phyloP scores from a whole-genome alignment of 2,329 filamentous ascomycete species.

The Claviceps quebecensis region DNA sequence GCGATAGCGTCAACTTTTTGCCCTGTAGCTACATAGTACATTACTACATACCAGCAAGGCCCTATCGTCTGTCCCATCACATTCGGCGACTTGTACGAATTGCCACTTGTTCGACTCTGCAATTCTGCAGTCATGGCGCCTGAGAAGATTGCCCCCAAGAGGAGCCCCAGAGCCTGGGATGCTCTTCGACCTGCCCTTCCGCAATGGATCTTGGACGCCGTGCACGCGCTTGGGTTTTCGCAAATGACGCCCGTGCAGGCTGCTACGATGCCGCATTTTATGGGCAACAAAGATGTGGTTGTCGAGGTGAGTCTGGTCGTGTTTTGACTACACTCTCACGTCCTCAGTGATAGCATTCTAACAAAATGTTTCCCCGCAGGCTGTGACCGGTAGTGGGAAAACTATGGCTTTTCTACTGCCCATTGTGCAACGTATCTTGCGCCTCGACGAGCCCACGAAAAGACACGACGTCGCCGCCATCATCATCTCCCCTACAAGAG shows the following conservation, averaged over 20 bases:
- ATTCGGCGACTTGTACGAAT: no score
- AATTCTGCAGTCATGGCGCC: constrained; percentile 16
- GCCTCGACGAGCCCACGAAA: constrained; percentile 68
- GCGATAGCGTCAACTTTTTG: constrained; percentile 6
- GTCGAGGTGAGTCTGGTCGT: constrained; percentile 46
- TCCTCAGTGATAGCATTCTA: not conserved
- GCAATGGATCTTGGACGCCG: constrained; percentile 71
- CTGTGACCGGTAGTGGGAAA: constrained; percentile 84
- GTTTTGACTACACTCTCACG: not conserved
- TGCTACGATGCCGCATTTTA: constrained; percentile 75
- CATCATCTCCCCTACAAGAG: constrained; percentile 79
- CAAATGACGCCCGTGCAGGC: constrained; percentile 93
- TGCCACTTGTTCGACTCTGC: not conserved
- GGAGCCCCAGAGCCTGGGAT: constrained; percentile 33
- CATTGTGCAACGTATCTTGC: constrained; percentile 66
- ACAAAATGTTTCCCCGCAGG: constrained; percentile 25
- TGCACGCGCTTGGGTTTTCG: constrained; percentile 69
- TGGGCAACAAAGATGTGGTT: constrained; percentile 82
- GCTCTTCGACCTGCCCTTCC: constrained; percentile 24
- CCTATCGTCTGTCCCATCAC: no score
- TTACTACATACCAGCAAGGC: no score
- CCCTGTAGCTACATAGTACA: not conserved
- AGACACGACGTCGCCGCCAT: constrained; percentile 84
- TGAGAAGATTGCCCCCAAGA: constrained; percentile 23
- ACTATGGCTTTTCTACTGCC: constrained; percentile 78